These are phyloP conservation scores for Talaromyces sp. DNA, from an alignment of 2,329 filamentous ascomycete species.

Conservation along the genomic window DNA sequence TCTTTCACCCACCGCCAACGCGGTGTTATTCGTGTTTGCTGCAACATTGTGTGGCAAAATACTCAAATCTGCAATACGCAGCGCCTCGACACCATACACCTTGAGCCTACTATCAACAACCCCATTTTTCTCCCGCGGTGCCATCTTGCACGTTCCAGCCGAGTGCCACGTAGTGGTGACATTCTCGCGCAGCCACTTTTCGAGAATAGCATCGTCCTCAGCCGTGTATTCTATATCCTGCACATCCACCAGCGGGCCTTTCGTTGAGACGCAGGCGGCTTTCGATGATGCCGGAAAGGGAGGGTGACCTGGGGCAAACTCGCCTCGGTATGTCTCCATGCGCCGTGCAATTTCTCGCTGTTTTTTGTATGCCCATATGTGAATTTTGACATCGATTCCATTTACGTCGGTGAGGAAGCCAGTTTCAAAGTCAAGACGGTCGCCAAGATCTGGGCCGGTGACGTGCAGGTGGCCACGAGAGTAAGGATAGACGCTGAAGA, in stretches of 20 bases:
- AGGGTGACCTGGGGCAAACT: neutral
- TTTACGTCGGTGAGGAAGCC: neutral
- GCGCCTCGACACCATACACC: constrained; percentile 15
- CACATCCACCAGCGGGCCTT: neutral
- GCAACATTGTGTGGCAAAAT: constrained; percentile 15
- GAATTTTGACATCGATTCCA: neutral
- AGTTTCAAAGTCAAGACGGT: neutral
- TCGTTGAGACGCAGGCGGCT: neutral
- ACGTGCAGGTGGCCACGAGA: constrained; percentile 3
- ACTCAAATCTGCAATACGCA: constrained; percentile 21
- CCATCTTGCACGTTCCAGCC: constrained; percentile 22
- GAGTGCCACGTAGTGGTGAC: constrained; percentile 15
- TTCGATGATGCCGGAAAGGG: constrained; percentile 2
- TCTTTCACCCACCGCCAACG: constrained; percentile 2
- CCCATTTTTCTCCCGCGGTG: constrained; percentile 6
- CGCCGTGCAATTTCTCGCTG: constrained; percentile 4
- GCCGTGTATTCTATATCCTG: constrained; percentile 3
- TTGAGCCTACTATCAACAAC: constrained; percentile 14
- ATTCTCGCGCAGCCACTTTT: constrained; percentile 11
- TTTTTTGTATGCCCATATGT: constrained; percentile 5
- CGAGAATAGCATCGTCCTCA: constrained; percentile 17
- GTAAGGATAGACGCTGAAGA: constrained; percentile 4
- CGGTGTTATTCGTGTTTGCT: constrained; percentile 5
- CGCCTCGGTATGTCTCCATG: constrained; percentile 3
- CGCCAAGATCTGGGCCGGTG: neutral